Conservation (phyloP, 805 yeast species). For the Barnettozyma vustinii region DNA sequence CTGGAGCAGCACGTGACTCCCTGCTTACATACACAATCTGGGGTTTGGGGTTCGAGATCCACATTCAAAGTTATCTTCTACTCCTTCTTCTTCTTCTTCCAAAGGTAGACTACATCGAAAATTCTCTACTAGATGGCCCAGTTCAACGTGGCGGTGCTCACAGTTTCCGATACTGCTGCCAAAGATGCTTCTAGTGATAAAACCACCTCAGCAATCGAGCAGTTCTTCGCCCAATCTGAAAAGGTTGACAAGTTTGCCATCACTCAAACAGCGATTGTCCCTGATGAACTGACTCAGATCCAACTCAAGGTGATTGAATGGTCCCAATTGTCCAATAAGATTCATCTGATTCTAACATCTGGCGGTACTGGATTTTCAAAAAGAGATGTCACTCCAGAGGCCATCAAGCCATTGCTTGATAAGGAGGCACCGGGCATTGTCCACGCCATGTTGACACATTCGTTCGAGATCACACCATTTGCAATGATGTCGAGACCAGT, state of each 20-base stretch:
- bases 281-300: constrained; percentile 30
- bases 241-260: constrained; percentile 9
- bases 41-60: neutral
- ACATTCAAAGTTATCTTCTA: neutral
- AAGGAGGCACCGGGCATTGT: constrained; percentile 45
- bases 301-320: constrained; percentile 23
- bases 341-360: constrained; percentile 34
- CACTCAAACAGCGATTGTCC: constrained; percentile 23
- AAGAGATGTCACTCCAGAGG: constrained; percentile 47
- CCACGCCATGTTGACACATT: constrained; percentile 39
- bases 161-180: constrained; percentile 4
- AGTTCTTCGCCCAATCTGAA: constrained; percentile 5
- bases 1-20: neutral
- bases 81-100: neutral
- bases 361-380: constrained; percentile 51
- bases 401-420: constrained; percentile 36
- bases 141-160: constrained; percentile 6
- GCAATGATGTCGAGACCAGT: constrained; percentile 47
- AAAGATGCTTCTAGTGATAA: constrained; percentile 1
- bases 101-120: too few species aligned
- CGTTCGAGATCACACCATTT: constrained; percentile 39
- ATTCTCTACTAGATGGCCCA: neutral
- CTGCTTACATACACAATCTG: neutral
- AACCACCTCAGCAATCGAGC: constrained; percentile 1
- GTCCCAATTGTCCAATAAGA: constrained; percentile 15